Conservation (phyloP, 495 filamentous ascomycete species). For the Mytilinidion resinicola region DNA sequence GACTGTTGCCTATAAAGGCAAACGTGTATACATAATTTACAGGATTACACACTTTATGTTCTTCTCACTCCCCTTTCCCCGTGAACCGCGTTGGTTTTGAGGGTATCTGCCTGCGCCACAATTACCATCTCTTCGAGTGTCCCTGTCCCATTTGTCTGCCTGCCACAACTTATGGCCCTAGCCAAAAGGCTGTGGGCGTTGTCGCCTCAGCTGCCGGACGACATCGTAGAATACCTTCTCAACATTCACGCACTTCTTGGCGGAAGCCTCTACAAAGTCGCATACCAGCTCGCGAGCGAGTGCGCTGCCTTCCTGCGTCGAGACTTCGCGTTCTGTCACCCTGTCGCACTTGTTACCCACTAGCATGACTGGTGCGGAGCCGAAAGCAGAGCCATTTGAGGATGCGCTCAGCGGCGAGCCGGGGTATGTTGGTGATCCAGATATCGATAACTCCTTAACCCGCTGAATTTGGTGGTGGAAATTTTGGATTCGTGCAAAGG, state of each 20-base stretch:
- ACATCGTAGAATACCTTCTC: conserved; percentile 99
- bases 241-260: conserved; percentile 99
- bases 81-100: no score
- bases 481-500: no score
- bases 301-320: no score
- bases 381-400: conserved; percentile 50
- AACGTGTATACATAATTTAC: no score
- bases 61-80: no score
- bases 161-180: neutral
- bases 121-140: neutral
- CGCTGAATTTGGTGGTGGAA: no score
- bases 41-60: conserved; percentile 20
- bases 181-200: conserved; percentile 34
- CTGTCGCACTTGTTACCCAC: conserved; percentile 98
- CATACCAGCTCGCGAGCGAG: conserved; percentile 87
- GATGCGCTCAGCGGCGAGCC: no score
- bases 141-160: neutral
- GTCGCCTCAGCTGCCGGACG: no score
- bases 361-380: conserved; percentile 89
- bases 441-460: no score
- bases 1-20: no score
- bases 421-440: no score
- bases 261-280: conserved; percentile 96
- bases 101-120: neutral
- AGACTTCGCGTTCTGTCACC: conserved; percentile 91